Evolutionary conservation across 2,329 filamentous ascomycete genomes (phyloP).

Genomic region (Venturia pyrina): DNA sequence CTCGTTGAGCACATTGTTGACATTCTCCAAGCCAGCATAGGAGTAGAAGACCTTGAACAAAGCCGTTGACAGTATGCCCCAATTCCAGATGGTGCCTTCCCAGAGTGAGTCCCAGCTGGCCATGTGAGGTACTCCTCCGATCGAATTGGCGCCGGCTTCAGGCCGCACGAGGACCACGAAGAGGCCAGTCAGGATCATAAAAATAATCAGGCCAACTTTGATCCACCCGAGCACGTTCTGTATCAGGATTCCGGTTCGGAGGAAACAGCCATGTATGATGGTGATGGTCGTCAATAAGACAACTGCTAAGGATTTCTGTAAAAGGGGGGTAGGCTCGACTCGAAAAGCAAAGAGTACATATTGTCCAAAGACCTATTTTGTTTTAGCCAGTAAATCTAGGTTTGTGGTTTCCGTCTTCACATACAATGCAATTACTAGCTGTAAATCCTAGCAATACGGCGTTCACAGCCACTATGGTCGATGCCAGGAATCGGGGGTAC

Average conservation of each 20-base stretch:
- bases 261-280: slow-evolving; percentile 48
- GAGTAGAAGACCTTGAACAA: slow-evolving; percentile 65
- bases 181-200: slow-evolving; percentile 52
- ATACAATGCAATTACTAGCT: slow-evolving; percentile 52
- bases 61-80: slow-evolving; percentile 35
- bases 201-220: slow-evolving; percentile 49
- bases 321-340: slow-evolving; percentile 33
- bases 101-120: slow-evolving; percentile 12
- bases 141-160: slow-evolving; percentile 11
- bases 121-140: neutral
- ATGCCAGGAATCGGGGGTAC: slow-evolving; percentile 47
- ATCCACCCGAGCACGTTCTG: slow-evolving; percentile 55
- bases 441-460: slow-evolving; percentile 51
- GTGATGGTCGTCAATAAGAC: slow-evolving; percentile 48
- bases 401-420: neutral
- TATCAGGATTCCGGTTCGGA: slow-evolving; percentile 46
- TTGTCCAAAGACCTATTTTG: slow-evolving; percentile 39
- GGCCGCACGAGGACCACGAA: slow-evolving; percentile 46
- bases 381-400: neutral
- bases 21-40: slow-evolving; percentile 51
- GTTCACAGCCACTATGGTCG: slow-evolving; percentile 47
- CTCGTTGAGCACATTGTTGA: slow-evolving; percentile 55
- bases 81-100: slow-evolving; percentile 14
- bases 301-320: slow-evolving; percentile 45
- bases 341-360: slow-evolving; percentile 48